Evolutionary conservation across 2,329 filamentous ascomycete genomes (phyloP), one percentile per base, ranked within the genome.

Genomic region (Chaetomium sp.): DNA sequence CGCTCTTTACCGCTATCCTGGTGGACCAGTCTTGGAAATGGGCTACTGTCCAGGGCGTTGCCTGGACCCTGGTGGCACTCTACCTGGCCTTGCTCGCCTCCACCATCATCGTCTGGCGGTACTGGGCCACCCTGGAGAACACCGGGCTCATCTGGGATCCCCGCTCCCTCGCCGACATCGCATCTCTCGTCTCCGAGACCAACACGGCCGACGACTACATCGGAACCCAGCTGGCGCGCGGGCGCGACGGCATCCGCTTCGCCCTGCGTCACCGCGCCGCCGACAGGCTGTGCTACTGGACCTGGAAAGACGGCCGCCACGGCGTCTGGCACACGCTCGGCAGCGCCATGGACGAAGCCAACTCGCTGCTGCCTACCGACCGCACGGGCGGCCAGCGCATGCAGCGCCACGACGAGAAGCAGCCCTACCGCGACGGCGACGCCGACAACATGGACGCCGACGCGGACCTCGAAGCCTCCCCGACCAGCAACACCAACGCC

Each of bases 61-160:
- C 90, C 29, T 97, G 93, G 92, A 85, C 88, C 0, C 80, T 93
- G 29, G 85, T 95, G 33, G 87, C 80, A 0, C 76, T 96, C 0
- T 97, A 97, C 77, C 76, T 89, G 38, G 75, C 92, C 4, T 78
- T 94, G 55, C 72, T 89, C 1, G 70, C 85, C 7, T 86, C 88
- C 1, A 72, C 87, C 2, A 62, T 85, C 12, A 76, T 86, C 1
- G 74, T 93, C 10, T 78, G 89, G 67, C 68, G 86, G n/a, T 89
- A 86, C 68, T 91, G 93, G 78, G 68, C 69, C 16, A 79, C 83
- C 61, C 77, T 81, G 25, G 82, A 84, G 33, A 83, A 82, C 70
- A 96, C 92, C 0, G 93, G 93, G 0, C 80, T 97, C 67, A 84
- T 90, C 72, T 97, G 93, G 93, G 92, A 97, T 73, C 85, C 92